Evolutionary conservation across 148 eudicot species (phyloP).

Genomic region (Camellia sinensis): DNA sequence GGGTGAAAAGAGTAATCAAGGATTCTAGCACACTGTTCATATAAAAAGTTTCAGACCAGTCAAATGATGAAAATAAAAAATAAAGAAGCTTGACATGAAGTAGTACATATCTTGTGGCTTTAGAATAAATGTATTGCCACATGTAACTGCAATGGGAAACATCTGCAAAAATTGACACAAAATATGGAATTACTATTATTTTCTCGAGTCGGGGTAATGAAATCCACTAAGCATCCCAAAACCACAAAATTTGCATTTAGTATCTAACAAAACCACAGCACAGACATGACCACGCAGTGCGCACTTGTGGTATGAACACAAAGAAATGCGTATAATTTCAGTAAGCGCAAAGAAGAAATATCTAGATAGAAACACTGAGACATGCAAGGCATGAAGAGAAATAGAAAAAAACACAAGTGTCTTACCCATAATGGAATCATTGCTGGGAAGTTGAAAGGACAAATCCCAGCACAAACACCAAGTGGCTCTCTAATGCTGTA

Average conservation of each 20-base stretch:
- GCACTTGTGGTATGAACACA: neutral
- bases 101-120: constrained; percentile 30
- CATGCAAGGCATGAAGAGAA: neutral
- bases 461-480: constrained; percentile 81
- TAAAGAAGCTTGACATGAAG: neutral
- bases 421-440: constrained; percentile 60
- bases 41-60: neutral
- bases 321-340: neutral
- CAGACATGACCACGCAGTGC: neutral
- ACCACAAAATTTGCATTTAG: neutral
- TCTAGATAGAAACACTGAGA: neutral
- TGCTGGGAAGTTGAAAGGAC: constrained; percentile 52
- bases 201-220: neutral
- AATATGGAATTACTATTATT: neutral
- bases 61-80: neutral
- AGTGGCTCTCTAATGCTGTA: constrained; percentile 63
- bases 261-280: neutral
- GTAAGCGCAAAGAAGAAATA: neutral
- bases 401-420: constrained; percentile 1
- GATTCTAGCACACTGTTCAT: neutral
- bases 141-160: constrained; percentile 64
- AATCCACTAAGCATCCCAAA: neutral
- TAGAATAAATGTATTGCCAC: constrained; percentile 68
- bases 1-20: neutral
- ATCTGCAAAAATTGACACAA: constrained; percentile 39